Evolutionary conservation across 2,329 filamentous ascomycete species (phyloP), one percentile per base, ranked within the genome.

Genomic region (Fusarium sp.): DNA sequence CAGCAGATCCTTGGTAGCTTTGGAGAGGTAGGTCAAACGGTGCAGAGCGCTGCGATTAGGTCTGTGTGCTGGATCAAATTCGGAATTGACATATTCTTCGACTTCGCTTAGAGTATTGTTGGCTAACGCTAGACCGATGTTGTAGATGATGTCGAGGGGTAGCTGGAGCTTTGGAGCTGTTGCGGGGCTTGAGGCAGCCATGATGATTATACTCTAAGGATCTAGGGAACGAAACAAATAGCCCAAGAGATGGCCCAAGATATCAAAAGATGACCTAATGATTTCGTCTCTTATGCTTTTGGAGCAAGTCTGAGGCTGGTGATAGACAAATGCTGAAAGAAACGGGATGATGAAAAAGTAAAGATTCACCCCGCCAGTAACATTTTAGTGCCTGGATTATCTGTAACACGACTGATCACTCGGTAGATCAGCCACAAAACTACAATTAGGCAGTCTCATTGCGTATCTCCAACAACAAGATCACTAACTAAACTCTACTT

Each of bases 91-190:
- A n/a, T 63, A 54, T 16, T 25, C n/a, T 4, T 41, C 24, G 12
- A 27, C n/a, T 11, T 34, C 25, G 2, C 6, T 6, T 18, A 34
- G 44, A 8, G 40, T 12, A 6, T 44, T 16, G 11, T 37, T 7
- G 9, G 22, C 27, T 13, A 66, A 7, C 3, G 22, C 22, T 7
- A 51, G 51, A 12, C 67, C 67, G 22, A 71, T 60, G 13, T 55
- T 57, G 51, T 70, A 57, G 14, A 70, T 46, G 18, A 70, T 56
- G 16, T 70, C 67, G 37, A 70, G 62, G n/a, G 67, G 58, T 12
- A 70, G 57, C 22, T 22, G 57, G 7, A 69, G 56, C 24, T 24
- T 44, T 13, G 67, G 58, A 29, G 20, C 18, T 32, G n/a, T 34
- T n/a, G 40, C 29, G 16, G 47, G 41, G 40, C 14, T 14, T 25